Evolutionary conservation across 345 rosid genomes (phyloP), one percentile per base, ranked within the genome.

Genomic region (Eucalyptus victrix): DNA sequence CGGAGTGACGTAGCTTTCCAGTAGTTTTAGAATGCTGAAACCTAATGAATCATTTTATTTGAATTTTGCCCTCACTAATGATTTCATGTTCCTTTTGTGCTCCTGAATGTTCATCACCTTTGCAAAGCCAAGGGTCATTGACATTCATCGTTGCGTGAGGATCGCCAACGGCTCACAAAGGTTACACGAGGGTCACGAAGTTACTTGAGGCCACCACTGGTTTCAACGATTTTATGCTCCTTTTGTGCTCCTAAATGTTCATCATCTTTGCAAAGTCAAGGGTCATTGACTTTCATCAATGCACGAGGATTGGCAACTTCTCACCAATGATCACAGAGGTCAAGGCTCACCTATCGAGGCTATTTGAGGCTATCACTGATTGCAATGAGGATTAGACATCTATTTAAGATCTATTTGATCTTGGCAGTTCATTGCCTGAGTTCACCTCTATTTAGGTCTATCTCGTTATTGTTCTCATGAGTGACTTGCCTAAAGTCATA

Each of bases 361-460:
- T 8, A 34, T 34, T n/a, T n/a, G 34, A 65, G 40, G 40, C 21
- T 23, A 2, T 18, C 21, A 8, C 11, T n/a, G 3, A 1, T 16
- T 17, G 21, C 23, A 16, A n/a, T 2, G 1, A 67, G 37, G 6
- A 16, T 32, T 18, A 16, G 1, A 4, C 21, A 2, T 16, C 23
- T n/a, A 8, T 15, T n/a, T 65, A n/a, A 65, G 10, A 28, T 65
- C 37, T n/a, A 30, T n/a, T 1, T n/a, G 3, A 3, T 0, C 3
- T n/a, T 32, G 5, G 4, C 7, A 6, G 15, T 12, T 1, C 6
- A n/a, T n/a, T n/a, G 18, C 10, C 10, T 7, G 2, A 62, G 18
- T 30, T n/a, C 18, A 30, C 2, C 10, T 65, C 18, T 28, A 6
- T 60, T 26, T 11, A 60, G 15, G 23, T 60, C 1, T 60, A 26